These are phyloP conservation scores for Saccharomycopsis olivae DNA, from an alignment of 805 yeast species.

Conservation along the genomic window DNA sequence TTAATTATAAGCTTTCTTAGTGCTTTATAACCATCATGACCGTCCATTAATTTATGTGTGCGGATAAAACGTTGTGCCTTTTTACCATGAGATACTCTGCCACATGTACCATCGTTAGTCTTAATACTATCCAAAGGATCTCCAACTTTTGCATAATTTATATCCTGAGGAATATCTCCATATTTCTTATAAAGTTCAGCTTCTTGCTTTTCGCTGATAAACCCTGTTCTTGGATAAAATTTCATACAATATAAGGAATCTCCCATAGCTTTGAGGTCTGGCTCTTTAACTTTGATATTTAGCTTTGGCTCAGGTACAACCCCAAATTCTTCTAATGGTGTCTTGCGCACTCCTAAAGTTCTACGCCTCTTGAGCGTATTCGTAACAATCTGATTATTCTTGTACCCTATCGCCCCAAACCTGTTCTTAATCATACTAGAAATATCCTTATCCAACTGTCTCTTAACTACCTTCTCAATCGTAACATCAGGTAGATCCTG, in stretches of 20 bases:
- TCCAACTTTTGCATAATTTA: neutral
- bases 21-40: slow-evolving; percentile 1
- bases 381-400: slow-evolving; percentile 13
- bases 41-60: slow-evolving; percentile 6
- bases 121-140: neutral
- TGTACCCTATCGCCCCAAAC: slow-evolving; percentile 15
- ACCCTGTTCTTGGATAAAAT: slow-evolving; percentile 9
- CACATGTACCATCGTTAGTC: no score
- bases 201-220: slow-evolving; percentile 11
- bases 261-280: slow-evolving; percentile 1
- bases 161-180: no score
- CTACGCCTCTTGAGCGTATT: slow-evolving; percentile 14
- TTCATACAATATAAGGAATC: slow-evolving; percentile 9
- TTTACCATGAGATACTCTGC: neutral
- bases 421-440: slow-evolving; percentile 16
- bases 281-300: neutral
- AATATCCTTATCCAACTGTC: slow-evolving; percentile 11
- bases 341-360: slow-evolving; percentile 10
- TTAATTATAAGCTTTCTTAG: slow-evolving; percentile 2
- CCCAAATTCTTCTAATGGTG: neutral
- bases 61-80: neutral
- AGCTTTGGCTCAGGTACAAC: neutral
- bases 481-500: slow-evolving; percentile 7
- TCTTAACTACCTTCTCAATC: slow-evolving; percentile 17
- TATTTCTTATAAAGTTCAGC: neutral